Percentiles rank a stretch among this genome's conserved stretches.
These are phyloP conservation scores for Alisma plantagoaquatica DNA, from an alignment of 106 monocot species.

Conservation along the genomic window DNA sequence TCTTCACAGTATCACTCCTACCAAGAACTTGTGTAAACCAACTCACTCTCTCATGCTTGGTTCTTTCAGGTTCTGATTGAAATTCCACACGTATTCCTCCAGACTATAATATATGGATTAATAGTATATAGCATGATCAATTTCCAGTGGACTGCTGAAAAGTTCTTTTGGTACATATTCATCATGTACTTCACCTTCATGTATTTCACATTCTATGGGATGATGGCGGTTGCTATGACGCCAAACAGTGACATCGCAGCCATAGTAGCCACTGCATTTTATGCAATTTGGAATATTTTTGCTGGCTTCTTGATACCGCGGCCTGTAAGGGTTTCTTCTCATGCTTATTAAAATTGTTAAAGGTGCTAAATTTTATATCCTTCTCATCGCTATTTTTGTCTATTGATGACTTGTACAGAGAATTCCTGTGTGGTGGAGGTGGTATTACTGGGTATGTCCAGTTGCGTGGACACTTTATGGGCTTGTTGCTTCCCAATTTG, in stretches of 20 bases:
- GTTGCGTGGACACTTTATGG: too few relatives aligned
- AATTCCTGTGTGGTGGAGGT: too few relatives aligned
- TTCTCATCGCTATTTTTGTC: too few relatives aligned
- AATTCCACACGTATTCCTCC: conserved; percentile 29
- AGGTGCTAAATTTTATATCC: too few relatives aligned
- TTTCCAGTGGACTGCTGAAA: conserved; percentile 37
- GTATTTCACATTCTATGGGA: conserved; percentile 52
- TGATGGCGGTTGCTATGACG: conserved; percentile 43
- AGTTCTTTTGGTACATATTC: conserved; percentile 31
- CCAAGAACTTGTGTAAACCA: background rate
- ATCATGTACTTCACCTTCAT: conserved; percentile 48
- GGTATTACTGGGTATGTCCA: too few relatives aligned
- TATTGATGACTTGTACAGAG: too few relatives aligned
- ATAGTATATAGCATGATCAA: conserved; percentile 30
- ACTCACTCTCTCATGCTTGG: background rate
- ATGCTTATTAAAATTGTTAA: background rate
- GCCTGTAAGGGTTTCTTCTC: conserved; percentile 21
- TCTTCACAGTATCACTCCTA: too few relatives aligned
- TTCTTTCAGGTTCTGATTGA: conserved; percentile 27
- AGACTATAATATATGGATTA: conserved; percentile 26
- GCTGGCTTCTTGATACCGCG: conserved; percentile 38
- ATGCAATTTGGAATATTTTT: conserved; percentile 38
- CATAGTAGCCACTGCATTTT: conserved; percentile 20
- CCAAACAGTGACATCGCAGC: conserved; percentile 23
- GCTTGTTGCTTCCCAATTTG: too few relatives aligned